These are phyloP conservation scores for Microcera coccophila DNA, from an alignment of 2,329 filamentous ascomycete genomes.

Conservation along the genomic window DNA sequence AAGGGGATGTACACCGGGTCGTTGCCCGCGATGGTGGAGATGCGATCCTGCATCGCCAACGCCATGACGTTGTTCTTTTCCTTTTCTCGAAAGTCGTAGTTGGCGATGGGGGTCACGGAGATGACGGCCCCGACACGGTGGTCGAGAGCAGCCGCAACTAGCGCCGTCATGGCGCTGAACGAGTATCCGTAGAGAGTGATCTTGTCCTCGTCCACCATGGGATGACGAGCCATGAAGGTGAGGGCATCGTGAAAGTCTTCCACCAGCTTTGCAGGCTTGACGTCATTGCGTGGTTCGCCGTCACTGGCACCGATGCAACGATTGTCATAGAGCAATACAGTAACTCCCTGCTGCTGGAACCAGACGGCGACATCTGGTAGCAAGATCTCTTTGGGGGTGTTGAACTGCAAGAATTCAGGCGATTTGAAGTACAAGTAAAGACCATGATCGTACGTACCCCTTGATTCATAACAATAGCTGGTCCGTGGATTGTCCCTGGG, in stretches of 20 bases:
- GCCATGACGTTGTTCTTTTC: constrained; percentile 6
- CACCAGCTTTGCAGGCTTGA: constrained; percentile 31
- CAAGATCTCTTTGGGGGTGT: constrained; percentile 29
- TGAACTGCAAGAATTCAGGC: constrained; percentile 11
- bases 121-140: constrained; percentile 15
- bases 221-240: constrained; percentile 39
- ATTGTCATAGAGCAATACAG: constrained; percentile 35
- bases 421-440: too few relatives aligned
- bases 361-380: constrained; percentile 30
- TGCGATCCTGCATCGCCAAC: constrained; percentile 5
- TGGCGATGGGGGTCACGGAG: constrained; percentile 3
- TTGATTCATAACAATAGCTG: constrained; percentile 29
- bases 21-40: constrained; percentile 5
- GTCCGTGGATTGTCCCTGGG: constrained; percentile 22
- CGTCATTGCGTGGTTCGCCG: constrained; percentile 36
- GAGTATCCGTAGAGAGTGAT: constrained; percentile 32
- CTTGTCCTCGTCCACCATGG: constrained; percentile 31
- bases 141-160: constrained; percentile 28
- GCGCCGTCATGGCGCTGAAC: constrained; percentile 24
- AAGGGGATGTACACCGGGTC: constrained; percentile 5
- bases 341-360: constrained; percentile 33
- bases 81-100: constrained; percentile 2
- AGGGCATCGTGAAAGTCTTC: constrained; percentile 37
- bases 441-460: constrained; percentile 18
- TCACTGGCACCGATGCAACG: constrained; percentile 35